Evolutionary conservation across 257 asterid species (phyloP).

Genomic region (Solanum gracilifrons): DNA sequence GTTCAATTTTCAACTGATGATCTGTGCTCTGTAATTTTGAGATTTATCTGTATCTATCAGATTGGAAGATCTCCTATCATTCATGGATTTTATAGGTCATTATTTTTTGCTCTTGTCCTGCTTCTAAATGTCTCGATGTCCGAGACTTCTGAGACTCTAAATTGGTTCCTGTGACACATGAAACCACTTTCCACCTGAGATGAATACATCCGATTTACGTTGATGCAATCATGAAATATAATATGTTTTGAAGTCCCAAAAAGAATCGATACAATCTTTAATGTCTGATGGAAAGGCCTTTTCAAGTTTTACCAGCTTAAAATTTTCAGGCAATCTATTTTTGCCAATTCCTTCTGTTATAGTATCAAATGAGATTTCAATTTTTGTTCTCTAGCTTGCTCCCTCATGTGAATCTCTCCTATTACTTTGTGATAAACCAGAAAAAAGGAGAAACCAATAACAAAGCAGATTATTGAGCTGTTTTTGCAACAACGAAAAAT

Average conservation of each 20-base stretch:
- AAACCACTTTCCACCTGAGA: neutral
- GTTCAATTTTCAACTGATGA: neutral
- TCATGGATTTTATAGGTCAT: neutral
- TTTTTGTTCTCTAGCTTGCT: neutral
- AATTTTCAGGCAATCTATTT: neutral
- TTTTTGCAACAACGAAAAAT: neutral
- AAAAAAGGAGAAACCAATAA: neutral
- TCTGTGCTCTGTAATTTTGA: neutral
- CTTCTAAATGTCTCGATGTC: neutral
- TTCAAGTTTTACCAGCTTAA: neutral
- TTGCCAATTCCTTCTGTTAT: neutral
- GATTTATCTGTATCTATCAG: neutral
- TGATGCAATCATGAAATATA: neutral
- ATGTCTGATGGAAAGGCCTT: neutral
- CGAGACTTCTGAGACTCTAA: neutral
- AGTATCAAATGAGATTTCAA: neutral
- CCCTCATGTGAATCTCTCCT: neutral
- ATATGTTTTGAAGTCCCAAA: neutral
- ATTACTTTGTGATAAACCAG: neutral
- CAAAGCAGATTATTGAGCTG: neutral
- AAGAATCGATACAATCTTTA: neutral
- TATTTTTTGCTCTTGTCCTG: neutral
- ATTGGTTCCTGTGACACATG: neutral
- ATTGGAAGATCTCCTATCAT: neutral
- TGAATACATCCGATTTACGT: neutral